Evolutionary conservation across 1,284 basidiomycete species (phyloP), one percentile per base, ranked within the genome.

Genomic region (Afroboletus lepidellus): DNA sequence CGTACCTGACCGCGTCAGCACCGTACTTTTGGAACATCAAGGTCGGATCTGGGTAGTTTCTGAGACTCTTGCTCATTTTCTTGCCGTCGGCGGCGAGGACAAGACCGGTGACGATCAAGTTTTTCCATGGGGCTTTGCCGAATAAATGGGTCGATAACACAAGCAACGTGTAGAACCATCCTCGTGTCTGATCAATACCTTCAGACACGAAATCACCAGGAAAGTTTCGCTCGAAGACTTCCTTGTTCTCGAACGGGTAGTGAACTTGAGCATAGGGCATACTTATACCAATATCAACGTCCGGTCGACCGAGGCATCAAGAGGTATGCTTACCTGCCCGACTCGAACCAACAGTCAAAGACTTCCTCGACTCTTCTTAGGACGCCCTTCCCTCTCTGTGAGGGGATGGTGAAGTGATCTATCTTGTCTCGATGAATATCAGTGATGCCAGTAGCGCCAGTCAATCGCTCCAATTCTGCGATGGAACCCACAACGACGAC

Each of bases 341-440:
- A 98, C 76, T 99, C 97, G 70, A 99, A 99, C 97, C 97, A 99
- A 70, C 97, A 99, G 71, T 99, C 97, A 70, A 99, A 99, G 29
- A 99, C 94, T 71, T 98, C 97, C 56, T 98, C 93, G 18, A 98
- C 81, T 54, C 96, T 86, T 71, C 83, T 92, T 39, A 99, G 76
- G 20, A 75, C 72, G 20, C 96, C 97, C 67, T 95, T 97, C 57
- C 95, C 96, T 70, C 85, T 73, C 67, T 89, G 78, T 30, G 94
- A 98, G 5, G 96, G 97, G 64, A 99, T 98, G 52, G 92, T 95
- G 74, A 99, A 92, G 66, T 92, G 83, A 71, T 98, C 95, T 63
- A 99, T 94, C 67, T 85, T 92, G 60, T 99, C 94, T 53, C 94
- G 80, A 73, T 99, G 97, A 46, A 99, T 71, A 72, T 99, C 96